Evolutionary conservation across 2,329 filamentous ascomycete species (phyloP).

Genomic region (Hypoxylon sp.): DNA sequence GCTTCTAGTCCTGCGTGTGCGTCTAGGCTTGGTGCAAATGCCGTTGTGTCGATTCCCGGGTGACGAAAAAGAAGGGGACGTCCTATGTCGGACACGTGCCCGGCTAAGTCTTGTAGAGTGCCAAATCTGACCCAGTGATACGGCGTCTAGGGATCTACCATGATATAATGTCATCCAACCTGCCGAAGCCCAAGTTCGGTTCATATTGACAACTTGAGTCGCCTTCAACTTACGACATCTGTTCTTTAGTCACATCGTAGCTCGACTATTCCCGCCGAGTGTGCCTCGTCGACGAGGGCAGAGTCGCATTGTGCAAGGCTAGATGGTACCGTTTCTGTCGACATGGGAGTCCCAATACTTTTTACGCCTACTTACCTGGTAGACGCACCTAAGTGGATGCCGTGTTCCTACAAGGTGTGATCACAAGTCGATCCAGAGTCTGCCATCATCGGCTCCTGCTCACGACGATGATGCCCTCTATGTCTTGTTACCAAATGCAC

Average conservation of each 20-base stretch:
- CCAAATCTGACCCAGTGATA: conserved; percentile 15
- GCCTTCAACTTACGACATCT: conserved; percentile 18
- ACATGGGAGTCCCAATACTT: conserved; percentile 18
- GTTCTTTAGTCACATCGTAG: conserved; percentile 15
- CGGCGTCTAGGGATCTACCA: conserved; percentile 14
- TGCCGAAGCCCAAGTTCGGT: conserved; percentile 13
- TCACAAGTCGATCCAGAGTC: conserved; percentile 13
- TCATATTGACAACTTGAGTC: conserved; percentile 16
- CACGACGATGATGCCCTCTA: conserved; percentile 4
- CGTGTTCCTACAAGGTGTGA: conserved; percentile 21
- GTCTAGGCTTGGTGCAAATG: conserved; percentile 27
- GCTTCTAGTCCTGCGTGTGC: conserved; percentile 30
- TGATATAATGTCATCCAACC: conserved; percentile 23
- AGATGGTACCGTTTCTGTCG: conserved; percentile 18
- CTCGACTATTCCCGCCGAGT: conserved; percentile 20
- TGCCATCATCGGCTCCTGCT: conserved; percentile 16
- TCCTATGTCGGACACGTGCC: conserved; percentile 31
- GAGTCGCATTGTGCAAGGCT: conserved; percentile 26
- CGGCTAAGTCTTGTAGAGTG: conserved; percentile 29
- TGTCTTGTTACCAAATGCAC: conserved; percentile 15
- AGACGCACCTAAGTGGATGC: too few relatives aligned
- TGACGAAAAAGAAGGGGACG: conserved; percentile 30
- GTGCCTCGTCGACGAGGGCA: conserved; percentile 3
- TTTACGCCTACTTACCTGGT: conserved; percentile 18
- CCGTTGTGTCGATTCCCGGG: conserved; percentile 25